phyloP scores from a whole-genome alignment of 768 basidiomycete species.

The Cystobasidiopsis lactophilus region DNA sequence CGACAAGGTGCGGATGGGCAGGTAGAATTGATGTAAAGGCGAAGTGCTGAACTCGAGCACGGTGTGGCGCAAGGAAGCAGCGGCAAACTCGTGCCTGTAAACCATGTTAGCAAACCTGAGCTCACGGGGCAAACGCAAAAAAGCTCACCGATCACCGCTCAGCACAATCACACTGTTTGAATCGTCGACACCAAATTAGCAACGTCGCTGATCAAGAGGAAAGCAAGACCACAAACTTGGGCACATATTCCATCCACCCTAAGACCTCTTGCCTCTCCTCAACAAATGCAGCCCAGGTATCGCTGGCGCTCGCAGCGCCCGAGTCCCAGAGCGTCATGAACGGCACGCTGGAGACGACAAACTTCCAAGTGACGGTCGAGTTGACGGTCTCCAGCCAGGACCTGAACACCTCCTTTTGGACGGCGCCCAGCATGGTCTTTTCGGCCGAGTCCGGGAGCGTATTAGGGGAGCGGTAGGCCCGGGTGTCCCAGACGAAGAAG shows the following conservation, averaged over 20 bases:
- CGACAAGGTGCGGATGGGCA: constrained; percentile 18
- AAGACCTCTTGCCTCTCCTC: constrained; percentile 40
- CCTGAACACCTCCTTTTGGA: constrained; percentile 39
- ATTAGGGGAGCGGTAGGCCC: constrained; percentile 35
- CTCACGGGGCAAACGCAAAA: no score
- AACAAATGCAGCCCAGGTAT: constrained; percentile 42
- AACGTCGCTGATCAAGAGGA: background rate
- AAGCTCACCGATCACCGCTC: constrained; percentile 50
- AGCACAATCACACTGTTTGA: constrained; percentile 10
- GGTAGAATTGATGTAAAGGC: constrained; percentile 26
- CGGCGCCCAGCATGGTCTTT: constrained; percentile 47
- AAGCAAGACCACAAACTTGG: constrained; percentile 28
- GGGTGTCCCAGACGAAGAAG: constrained; percentile 59
- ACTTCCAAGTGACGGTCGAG: constrained; percentile 50
- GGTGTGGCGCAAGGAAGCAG: constrained; percentile 24
- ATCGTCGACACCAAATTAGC: background rate
- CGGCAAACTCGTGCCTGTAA: constrained; percentile 64
- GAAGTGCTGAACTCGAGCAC: constrained; percentile 46
- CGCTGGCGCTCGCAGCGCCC: background rate
- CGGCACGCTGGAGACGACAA: constrained; percentile 50
- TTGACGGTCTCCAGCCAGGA: constrained; percentile 47
- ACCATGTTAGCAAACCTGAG: no score
- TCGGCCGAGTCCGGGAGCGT: constrained; percentile 23
- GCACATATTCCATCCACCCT: constrained; percentile 38
- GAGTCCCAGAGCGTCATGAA: constrained; percentile 24